Evolutionary conservation across 805 yeast species (phyloP).

Genomic region (Wilhelminamyces savonicus): DNA sequence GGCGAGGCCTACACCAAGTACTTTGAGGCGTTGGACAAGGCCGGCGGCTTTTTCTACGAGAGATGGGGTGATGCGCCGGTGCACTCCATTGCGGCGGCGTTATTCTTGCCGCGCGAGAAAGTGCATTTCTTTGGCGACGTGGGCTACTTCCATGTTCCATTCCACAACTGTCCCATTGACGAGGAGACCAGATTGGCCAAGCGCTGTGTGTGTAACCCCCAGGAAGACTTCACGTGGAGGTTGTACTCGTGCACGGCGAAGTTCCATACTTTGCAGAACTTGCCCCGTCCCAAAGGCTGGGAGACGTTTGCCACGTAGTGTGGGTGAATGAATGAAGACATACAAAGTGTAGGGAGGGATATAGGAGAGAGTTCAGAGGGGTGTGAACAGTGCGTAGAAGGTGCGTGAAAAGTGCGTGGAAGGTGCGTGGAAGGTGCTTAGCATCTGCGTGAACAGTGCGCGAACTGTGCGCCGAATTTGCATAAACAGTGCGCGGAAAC

Average conservation of each 20-base stretch:
- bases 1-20: conserved; percentile 61
- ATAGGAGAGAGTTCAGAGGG: too few relatives aligned
- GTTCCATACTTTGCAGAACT: conserved; percentile 48
- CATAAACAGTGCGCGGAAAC: too few relatives aligned
- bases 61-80: conserved; percentile 96
- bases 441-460: too few relatives aligned
- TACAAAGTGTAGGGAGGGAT: too few relatives aligned
- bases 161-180: conserved; percentile 74
- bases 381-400: too few relatives aligned
- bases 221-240: conserved; percentile 71
- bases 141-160: conserved; percentile 82
- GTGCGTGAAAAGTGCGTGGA: too few relatives aligned
- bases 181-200: conserved; percentile 47
- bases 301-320: conserved; percentile 40
- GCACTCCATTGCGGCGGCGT: conserved; percentile 80
- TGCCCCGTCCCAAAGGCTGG: conserved; percentile 67
- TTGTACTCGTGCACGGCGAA: conserved; percentile 67
- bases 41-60: conserved; percentile 91
- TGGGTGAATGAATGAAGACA: too few relatives aligned
- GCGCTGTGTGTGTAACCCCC: conserved; percentile 70
- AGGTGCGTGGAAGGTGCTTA: too few relatives aligned
- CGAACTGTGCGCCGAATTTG: too few relatives aligned
- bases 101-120: conserved; percentile 64
- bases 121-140: conserved; percentile 78
- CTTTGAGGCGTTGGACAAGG: conserved; percentile 67